Percentiles rank a stretch among this genome's conserved stretches.
Evolutionary conservation across 768 basidiomycete species (phyloP).

Genomic region (Phlegmacium glaucopus): DNA sequence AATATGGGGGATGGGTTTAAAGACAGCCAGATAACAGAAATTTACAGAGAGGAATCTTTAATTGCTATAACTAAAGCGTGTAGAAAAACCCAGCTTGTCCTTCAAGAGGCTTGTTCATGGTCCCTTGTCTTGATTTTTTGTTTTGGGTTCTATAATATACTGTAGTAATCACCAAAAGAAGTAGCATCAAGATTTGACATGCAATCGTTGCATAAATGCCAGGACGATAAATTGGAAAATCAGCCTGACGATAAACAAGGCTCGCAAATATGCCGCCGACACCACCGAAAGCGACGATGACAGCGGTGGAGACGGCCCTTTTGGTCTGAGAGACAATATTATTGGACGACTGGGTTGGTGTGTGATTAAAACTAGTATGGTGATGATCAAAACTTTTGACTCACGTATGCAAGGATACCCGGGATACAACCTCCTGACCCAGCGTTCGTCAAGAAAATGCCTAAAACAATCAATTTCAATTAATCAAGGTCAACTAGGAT

Average conservation of each 20-base stretch:
- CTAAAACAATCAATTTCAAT: constrained; percentile 20
- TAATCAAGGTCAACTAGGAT: not conserved
- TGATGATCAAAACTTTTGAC: constrained; percentile 18
- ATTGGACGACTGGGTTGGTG: constrained; percentile 38
- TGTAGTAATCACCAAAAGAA: constrained; percentile 37
- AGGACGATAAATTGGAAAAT: constrained; percentile 42
- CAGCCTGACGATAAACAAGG: constrained; percentile 42
- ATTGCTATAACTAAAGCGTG: constrained; percentile 27
- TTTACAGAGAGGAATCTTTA: not conserved
- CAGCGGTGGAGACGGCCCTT: constrained; percentile 43
- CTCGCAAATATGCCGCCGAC: constrained; percentile 47
- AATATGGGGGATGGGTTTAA: too few species aligned
- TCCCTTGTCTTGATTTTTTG: constrained; percentile 23
- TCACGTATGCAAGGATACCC: constrained; percentile 47
- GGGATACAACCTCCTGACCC: constrained; percentile 45
- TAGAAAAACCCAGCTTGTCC: constrained; percentile 38
- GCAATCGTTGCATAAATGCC: constrained; percentile 45
- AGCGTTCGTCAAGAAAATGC: constrained; percentile 43
- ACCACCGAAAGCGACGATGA: constrained; percentile 46
- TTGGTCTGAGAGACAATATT: constrained; percentile 49
- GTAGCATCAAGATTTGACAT: constrained; percentile 40
- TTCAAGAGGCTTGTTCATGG: constrained; percentile 20
- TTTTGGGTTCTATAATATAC: constrained; percentile 35
- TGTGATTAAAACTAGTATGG: constrained; percentile 3
- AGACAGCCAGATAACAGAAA: too few species aligned